phyloP scores from a whole-genome alignment of 2,329 filamentous ascomycete species.

The Thielaviopsis ethacetica region DNA sequence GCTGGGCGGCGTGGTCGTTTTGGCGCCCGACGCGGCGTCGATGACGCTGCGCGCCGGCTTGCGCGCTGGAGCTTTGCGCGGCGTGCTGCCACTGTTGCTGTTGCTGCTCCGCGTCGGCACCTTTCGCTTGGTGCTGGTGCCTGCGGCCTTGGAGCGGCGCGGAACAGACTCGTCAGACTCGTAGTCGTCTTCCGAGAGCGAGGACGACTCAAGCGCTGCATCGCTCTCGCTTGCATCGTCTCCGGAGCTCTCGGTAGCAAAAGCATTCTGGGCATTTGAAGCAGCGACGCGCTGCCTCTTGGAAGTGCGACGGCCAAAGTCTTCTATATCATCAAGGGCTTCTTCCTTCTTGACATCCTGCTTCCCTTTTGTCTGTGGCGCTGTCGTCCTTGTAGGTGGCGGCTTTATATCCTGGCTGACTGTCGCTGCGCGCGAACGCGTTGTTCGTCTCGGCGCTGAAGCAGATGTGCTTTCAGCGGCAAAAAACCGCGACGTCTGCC shows the following conservation, averaged over 20 bases:
- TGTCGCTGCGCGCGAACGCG: conserved; percentile 15
- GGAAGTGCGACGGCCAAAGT: conserved; percentile 26
- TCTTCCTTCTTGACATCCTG: not conserved
- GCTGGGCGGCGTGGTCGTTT: conserved; percentile 41
- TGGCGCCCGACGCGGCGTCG: conserved; percentile 15
- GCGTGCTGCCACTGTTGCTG: not conserved
- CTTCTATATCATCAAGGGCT: conserved; percentile 39
- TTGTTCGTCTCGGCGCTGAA: conserved; percentile 11
- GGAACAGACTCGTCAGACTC: not conserved
- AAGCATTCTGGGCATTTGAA: not conserved
- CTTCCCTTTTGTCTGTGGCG: not conserved
- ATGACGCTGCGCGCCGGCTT: conserved; percentile 31
- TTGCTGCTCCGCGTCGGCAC: not conserved
- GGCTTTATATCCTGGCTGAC: not conserved
- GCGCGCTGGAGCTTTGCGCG: conserved; percentile 18
- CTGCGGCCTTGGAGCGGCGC: no score
- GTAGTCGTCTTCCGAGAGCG: conserved; percentile 8
- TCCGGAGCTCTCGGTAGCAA: not conserved
- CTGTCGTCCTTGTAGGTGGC: not conserved
- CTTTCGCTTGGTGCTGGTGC: not conserved
- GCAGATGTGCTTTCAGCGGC: not conserved
- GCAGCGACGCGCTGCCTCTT: conserved; percentile 31
- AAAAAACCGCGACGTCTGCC: not conserved
- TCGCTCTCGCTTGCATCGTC: not conserved
- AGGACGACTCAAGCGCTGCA: not conserved